Base-by-base conservation (phyloP, 768 basidiomycete species). In the Russula olivacea region DNA sequence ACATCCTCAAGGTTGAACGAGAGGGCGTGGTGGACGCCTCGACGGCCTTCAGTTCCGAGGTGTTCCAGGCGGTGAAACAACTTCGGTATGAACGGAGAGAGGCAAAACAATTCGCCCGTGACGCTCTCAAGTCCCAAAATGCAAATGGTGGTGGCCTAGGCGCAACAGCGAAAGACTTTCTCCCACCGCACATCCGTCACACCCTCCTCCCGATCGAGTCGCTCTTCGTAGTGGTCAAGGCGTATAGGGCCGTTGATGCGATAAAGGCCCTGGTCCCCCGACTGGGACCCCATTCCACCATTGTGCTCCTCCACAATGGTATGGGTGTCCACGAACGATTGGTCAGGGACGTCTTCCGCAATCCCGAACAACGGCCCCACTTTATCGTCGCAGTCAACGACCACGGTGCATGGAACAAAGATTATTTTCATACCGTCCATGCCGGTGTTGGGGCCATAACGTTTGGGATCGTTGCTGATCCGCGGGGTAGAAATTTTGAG, bases 261-360 rank as follows among this genome's bases (percentile, higher is more conserved):
- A 67, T 99, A 40, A 72, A 74, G 19, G 70, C 73, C 0, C 81
- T 98, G 59, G 74, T 81, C 19, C 83, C 82, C 14, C 83, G 93
- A 19, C 74, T 98, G 21, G 77, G 80, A 4, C 71, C 80, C 0
- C 73, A 81, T 55, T 89, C 87, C 49, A 96, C 94, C 40, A 85
- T 98, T 66, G 90, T 96, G 2, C 81, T 99, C n/a, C 74, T 98
- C 58, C 91, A 96, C 70, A 96, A 96, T 71, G 96, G 96, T 28
- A 90, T 97, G 86, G 96, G 93, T 12, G 76, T 95, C 10, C 91
- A 93, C 73, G 95, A 98, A 60, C 76, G 83, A 63, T 79, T 97
- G 53, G 72, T 91, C 19, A 70, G 75, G 7, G 68, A 80, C 7
- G 68, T 93, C 48, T 98, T 93, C 72, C 86, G 81, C 21, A 88